A percentile compares a stretch with the other conserved stretches of the same genome.
phyloP scores from a whole-genome alignment of 169 alveolate species.

The Toxoplasma gondii region DNA sequence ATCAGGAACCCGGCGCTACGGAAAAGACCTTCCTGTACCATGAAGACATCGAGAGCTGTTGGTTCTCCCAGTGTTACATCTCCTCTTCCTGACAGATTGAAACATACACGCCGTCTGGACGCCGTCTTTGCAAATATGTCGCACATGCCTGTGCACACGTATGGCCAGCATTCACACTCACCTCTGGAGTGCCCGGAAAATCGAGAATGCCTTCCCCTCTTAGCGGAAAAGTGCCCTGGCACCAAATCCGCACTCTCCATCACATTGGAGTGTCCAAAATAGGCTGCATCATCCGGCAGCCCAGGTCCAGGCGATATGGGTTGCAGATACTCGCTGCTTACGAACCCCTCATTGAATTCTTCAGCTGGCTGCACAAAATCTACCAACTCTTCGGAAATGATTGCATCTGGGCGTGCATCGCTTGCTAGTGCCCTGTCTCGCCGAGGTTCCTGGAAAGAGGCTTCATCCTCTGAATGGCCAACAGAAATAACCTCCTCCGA shows the following conservation, averaged over 20 bases:
- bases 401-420: background rate
- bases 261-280: background rate
- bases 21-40: conserved; percentile 11
- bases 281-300: background rate
- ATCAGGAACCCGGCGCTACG: background rate
- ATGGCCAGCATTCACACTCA: conserved; percentile 11
- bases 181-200: conserved; percentile 18
- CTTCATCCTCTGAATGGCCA: background rate
- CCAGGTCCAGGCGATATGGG: background rate
- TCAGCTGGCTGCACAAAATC: background rate
- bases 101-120: background rate
- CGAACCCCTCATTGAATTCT: background rate
- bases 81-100: background rate
- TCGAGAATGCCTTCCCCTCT: background rate
- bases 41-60: conserved; percentile 14
- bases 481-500: background rate
- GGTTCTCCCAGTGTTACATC: conserved; percentile 21
- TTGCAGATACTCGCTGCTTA: background rate
- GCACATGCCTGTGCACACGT: conserved; percentile 6
- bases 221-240: background rate
- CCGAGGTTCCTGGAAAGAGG: background rate
- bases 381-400: background rate
- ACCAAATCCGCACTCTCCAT: background rate
- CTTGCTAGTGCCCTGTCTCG: background rate
- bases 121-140: background rate